Evolutionary conservation across 2,329 filamentous ascomycete genomes (phyloP).

Genomic region (Annulohypoxylon truncatum): DNA sequence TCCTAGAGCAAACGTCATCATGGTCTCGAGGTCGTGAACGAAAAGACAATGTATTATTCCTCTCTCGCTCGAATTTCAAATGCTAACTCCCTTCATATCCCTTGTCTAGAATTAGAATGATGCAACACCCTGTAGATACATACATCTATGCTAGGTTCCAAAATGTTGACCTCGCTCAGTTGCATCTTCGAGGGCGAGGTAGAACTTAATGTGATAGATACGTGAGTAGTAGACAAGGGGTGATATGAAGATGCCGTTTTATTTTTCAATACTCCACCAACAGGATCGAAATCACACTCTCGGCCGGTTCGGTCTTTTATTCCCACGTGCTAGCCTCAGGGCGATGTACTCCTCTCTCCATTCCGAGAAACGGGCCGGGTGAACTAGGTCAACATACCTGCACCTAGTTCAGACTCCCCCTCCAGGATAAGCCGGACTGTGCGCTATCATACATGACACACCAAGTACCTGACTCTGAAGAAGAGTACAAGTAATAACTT

Average conservation of each 20-base stretch:
- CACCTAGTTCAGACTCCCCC: constrained; percentile 5
- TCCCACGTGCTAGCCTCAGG: constrained; percentile 14
- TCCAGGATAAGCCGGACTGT: background rate
- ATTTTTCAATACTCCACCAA: constrained; percentile 24
- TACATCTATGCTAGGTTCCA: constrained; percentile 47
- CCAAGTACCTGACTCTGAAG: constrained; percentile 8
- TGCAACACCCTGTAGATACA: constrained; percentile 42
- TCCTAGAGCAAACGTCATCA: constrained; percentile 34
- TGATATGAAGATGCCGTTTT: constrained; percentile 25
- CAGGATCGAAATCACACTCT: constrained; percentile 23
- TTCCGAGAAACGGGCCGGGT: constrained; percentile 7
- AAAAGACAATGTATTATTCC: constrained; percentile 38
- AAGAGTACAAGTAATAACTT: constrained; percentile 7
- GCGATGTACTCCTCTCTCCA: constrained; percentile 19
- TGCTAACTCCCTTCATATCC: constrained; percentile 31
- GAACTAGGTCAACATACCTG: constrained; percentile 9
- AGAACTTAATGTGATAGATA: constrained; percentile 38
- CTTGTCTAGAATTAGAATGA: constrained; percentile 40
- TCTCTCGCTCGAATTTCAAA: constrained; percentile 36
- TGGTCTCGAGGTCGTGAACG: constrained; percentile 33
- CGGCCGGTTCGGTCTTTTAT: constrained; percentile 15
- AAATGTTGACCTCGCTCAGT: constrained; percentile 40
- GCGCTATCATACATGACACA: constrained; percentile 14
- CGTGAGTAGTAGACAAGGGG: constrained; percentile 42
- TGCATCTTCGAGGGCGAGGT: constrained; percentile 33